A percentile compares a stretch with the other conserved stretches of the same genome.
phyloP scores from a whole-genome alignment of 163 green algal genomes.

The Trebouxiophyceae sp. region DNA sequence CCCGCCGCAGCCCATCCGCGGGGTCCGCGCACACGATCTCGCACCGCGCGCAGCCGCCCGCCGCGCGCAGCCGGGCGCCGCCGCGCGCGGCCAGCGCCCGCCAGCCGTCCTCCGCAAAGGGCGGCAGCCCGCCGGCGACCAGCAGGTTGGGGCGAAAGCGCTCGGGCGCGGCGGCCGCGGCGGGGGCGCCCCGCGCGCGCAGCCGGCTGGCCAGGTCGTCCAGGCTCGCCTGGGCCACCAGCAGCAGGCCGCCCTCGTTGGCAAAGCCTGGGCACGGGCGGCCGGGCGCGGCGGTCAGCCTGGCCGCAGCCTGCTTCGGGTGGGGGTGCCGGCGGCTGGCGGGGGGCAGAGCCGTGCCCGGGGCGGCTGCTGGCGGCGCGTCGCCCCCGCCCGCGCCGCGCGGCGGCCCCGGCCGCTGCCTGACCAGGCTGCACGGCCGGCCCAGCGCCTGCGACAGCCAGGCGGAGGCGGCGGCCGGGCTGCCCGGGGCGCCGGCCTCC shows the following conservation, averaged over 20 bases:
- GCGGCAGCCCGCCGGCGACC: slow-evolving; percentile 26
- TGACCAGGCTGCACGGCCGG: slow-evolving; percentile 57
- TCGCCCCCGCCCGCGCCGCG: no score
- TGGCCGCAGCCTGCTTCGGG: no score
- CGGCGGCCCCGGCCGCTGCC: slow-evolving; percentile 34
- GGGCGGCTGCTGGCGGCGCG: no score
- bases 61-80: no score
- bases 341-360: no score
- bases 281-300: no score
- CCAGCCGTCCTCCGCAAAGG: slow-evolving; percentile 68
- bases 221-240: slow-evolving; percentile 61
- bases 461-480: slow-evolving; percentile 10
- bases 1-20: slow-evolving; percentile 26
- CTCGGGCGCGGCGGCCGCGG: neutral
- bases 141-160: slow-evolving; percentile 75
- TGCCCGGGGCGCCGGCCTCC: no score
- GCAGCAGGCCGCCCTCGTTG: slow-evolving; percentile 76
- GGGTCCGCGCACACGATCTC: slow-evolving; percentile 66
- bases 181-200: neutral
- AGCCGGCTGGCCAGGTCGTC: slow-evolving; percentile 32
- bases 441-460: slow-evolving; percentile 64
- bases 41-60: slow-evolving; percentile 63
- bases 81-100: neutral
- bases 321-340: no score
- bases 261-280: slow-evolving; percentile 69